Evolutionary conservation across 1,284 basidiomycete genomes (phyloP).

Genomic region (Fomitopsis schrenkii): DNA sequence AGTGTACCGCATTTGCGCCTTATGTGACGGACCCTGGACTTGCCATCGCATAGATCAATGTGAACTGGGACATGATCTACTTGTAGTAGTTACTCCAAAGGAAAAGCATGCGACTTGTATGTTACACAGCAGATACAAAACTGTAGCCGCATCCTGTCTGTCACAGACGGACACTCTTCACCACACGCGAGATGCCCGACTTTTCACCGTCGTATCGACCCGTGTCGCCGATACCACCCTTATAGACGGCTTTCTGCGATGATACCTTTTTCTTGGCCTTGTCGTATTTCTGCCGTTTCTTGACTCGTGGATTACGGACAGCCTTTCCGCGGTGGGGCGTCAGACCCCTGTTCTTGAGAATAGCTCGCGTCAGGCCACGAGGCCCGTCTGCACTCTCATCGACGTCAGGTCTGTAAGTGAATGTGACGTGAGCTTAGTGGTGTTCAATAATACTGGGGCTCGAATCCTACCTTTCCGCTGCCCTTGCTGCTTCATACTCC

Average conservation of each 20-base stretch:
- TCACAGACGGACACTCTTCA: conserved; percentile 75
- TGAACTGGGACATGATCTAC: neutral
- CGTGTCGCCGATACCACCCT: conserved; percentile 69
- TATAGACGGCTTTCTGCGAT: conserved; percentile 87
- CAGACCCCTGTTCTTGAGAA: conserved; percentile 89
- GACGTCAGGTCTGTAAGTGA: conserved; percentile 41
- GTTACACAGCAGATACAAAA: neutral
- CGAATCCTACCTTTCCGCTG: conserved; percentile 55
- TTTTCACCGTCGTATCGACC: conserved; percentile 69
- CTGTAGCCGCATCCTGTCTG: neutral
- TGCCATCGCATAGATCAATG: neutral
- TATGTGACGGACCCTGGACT: neutral
- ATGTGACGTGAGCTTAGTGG: neutral
- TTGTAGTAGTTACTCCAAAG: neutral
- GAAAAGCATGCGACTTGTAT: neutral
- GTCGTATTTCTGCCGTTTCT: conserved; percentile 89
- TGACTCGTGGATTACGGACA: conserved; percentile 93
- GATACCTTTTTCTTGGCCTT: conserved; percentile 90
- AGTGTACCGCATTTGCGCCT: neutral
- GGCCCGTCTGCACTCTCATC: conserved; percentile 62
- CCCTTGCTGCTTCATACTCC: conserved; percentile 68
- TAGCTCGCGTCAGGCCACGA: conserved; percentile 82
- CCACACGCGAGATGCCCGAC: conserved; percentile 82
- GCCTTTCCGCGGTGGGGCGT: conserved; percentile 84
- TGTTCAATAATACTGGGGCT: conserved; percentile 5